Evolutionary conservation across 805 yeast species (phyloP), one percentile per base, ranked within the genome.

Genomic region (Grigorovia transvaalensis): DNA sequence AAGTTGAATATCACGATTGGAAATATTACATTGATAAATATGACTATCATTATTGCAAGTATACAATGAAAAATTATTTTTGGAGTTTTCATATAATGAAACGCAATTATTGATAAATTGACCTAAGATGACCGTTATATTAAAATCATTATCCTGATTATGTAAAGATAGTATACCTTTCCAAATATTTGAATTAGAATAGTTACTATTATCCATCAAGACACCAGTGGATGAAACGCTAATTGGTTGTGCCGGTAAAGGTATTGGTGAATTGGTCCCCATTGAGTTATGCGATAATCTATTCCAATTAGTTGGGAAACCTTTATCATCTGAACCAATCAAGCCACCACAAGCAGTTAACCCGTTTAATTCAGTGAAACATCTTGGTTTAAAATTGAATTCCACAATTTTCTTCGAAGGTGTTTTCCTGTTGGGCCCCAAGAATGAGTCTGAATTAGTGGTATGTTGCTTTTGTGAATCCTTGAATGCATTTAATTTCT

Each of bases 21-120:
- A 62, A 9, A 88, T 73, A 57, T 82, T 84, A 51, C 87, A 74
- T 49, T 76, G 71, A 61, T 89, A 88, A 49, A 89, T 70, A 50
- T 78, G 72, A 45, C 80, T 77, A 65, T 90, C 98, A 65, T 90
- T 90, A 65, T 89, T 90, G 67, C 96, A 89, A 20, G 87, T 79
- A 54, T 79, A 76, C 1, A 90, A 77, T 46, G 74, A 71, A 62
- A 75, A 82, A 44, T 74, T 72, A 11, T 71, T 64, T 20, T 73
- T 70, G 4, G 77, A 62, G 13, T 65, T 54, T 51, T 72, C 74
- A 60, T 77, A 70, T 29, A 84, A 60, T 0, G 81, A 69, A 30
- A 88, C 95, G 48, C 87, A 80, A 66, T 89, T 89, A 66, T 88
- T 89, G 59, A 90, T 88, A 69, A 82, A 80, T 38, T 85, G 85